Percentiles rank a stretch among this genome's conserved stretches.
Evolutionary conservation across 768 basidiomycete species (phyloP).

Genomic region (Boletus reticulatus): DNA sequence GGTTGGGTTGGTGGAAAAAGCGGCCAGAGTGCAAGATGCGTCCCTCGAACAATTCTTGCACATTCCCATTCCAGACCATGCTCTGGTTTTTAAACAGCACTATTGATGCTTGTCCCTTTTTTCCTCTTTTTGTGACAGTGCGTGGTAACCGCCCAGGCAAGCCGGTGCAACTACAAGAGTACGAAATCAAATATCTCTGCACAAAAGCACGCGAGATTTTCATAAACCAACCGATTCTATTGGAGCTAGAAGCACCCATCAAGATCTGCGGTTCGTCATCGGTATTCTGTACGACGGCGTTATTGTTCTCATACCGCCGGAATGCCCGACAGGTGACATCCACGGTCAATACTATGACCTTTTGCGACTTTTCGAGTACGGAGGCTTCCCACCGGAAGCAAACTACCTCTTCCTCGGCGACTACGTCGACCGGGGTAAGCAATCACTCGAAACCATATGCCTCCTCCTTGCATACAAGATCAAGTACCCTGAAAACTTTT

Average conservation of each 20-base stretch:
- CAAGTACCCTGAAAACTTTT: conserved; percentile 99
- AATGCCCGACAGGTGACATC: conserved; percentile 74
- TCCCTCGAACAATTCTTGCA: background rate
- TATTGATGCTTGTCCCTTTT: conserved; percentile 17
- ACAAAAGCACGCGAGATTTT: conserved; percentile 99
- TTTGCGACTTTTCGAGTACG: conserved; percentile 96
- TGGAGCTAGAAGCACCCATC: conserved; percentile 98
- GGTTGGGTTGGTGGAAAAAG: conserved; percentile 9
- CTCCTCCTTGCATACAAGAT: conserved; percentile 99
- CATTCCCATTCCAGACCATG: background rate
- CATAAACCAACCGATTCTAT: conserved; percentile 96
- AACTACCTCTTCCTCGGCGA: conserved; percentile 99
- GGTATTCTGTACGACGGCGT: background rate
- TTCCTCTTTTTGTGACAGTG: conserved; percentile 50
- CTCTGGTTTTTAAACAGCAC: conserved; percentile 1
- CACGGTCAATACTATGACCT: conserved; percentile 99
- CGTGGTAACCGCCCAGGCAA: conserved; percentile 98
- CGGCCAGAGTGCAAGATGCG: background rate
- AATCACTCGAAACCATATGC: conserved; percentile 99
- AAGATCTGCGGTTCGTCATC: conserved; percentile 91
- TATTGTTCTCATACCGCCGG: conserved; percentile 16
- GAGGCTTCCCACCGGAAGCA: conserved; percentile 98
- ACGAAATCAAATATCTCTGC: conserved; percentile 99
- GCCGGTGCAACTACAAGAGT: conserved; percentile 96
- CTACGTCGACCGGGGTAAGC: conserved; percentile 99